Conservation (phyloP, 331 rosid genomes). For the Malus hybrid region DNA sequence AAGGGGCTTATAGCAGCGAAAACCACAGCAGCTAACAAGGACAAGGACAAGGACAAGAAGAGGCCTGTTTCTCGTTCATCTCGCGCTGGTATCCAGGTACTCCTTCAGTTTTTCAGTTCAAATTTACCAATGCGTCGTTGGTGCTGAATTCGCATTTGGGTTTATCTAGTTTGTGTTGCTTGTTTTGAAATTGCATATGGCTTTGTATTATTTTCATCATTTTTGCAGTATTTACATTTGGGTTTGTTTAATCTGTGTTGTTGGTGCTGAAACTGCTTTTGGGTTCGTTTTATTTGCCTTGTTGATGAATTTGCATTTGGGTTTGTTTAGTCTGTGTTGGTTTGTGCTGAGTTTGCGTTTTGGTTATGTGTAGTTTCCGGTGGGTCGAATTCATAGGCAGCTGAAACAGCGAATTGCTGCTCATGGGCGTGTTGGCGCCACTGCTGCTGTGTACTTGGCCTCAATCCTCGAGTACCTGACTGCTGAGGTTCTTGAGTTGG, state of each 20-base stretch:
- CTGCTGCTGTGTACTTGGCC: slow-evolving; percentile 92
- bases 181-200: not conserved
- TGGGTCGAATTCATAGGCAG: slow-evolving; percentile 91
- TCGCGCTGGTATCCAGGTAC: slow-evolving; percentile 95
- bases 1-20: slow-evolving; percentile 91
- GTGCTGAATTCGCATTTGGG: not conserved
- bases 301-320: not conserved
- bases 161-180: not conserved
- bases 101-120: not conserved
- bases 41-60: slow-evolving; percentile 86
- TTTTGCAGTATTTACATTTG: not conserved
- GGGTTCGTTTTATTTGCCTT: not conserved
- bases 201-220: no score
- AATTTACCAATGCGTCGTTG: not conserved
- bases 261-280: not conserved
- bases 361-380: slow-evolving; percentile 58
- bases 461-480: slow-evolving; percentile 92
- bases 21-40: slow-evolving; percentile 84
- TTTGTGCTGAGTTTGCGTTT: not conserved
- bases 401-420: slow-evolving; percentile 69
- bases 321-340: not conserved
- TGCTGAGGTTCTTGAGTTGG: slow-evolving; percentile 91
- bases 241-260: not conserved
- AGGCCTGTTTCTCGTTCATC: slow-evolving; percentile 83
- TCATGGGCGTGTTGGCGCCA: slow-evolving; percentile 94